Conservation (phyloP, 208 protist species). For the Vickermania ingenoplastis region DNA sequence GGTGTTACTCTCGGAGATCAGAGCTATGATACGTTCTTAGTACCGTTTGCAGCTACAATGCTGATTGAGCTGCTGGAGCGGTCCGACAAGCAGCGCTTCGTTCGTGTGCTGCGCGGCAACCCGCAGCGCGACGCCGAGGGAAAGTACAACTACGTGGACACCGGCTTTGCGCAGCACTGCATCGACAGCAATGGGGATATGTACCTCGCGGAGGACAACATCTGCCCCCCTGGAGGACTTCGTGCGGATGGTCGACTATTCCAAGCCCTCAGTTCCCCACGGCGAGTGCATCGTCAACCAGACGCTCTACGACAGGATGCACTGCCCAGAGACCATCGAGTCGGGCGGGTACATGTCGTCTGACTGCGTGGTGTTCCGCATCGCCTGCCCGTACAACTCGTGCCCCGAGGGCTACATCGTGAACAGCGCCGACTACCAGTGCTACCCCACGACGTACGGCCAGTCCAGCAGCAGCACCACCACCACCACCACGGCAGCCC, state of each 20-base stretch:
- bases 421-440: slow-evolving; percentile 18
- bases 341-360: slow-evolving; percentile 9
- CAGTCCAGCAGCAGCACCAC: slow-evolving; percentile 3
- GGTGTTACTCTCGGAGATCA: slow-evolving; percentile 46
- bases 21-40: slow-evolving; percentile 17
- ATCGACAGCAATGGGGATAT: slow-evolving; percentile 20
- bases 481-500: background rate
- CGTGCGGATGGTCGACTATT: slow-evolving; percentile 10
- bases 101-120: slow-evolving; percentile 39
- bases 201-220: slow-evolving; percentile 24
- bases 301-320: background rate
- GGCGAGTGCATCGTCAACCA: slow-evolving; percentile 12
- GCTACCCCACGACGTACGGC: slow-evolving; percentile 11
- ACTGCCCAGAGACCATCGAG: background rate
- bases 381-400: slow-evolving; percentile 18
- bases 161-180: slow-evolving; percentile 36
- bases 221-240: slow-evolving; percentile 22
- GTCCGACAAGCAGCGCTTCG: slow-evolving; percentile 23
- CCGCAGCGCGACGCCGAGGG: slow-evolving; percentile 20
- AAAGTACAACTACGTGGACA: slow-evolving; percentile 16
- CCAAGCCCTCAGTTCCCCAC: slow-evolving; percentile 7
- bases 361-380: slow-evolving; percentile 34
- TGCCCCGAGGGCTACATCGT: slow-evolving; percentile 21
- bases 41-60: slow-evolving; percentile 35
- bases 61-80: slow-evolving; percentile 56